Evolutionary conservation across 345 rosid species (phyloP).

Genomic region (Cochlearia excelsa): DNA sequence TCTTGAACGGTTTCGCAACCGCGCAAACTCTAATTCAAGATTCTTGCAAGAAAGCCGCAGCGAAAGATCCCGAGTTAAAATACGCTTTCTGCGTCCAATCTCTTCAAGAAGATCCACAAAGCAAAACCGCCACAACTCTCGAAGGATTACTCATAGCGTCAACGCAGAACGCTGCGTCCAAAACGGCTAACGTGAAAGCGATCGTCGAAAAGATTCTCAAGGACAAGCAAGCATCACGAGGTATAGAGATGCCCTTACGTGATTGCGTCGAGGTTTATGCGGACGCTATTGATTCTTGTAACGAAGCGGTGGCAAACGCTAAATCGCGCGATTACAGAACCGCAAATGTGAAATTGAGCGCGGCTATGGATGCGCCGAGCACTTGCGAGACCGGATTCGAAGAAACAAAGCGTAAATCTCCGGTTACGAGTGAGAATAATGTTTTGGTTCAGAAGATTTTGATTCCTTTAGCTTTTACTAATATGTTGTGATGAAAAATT

Average conservation of each 20-base stretch:
- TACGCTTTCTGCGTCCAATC: constrained; percentile 35
- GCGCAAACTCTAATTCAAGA: constrained; percentile 17
- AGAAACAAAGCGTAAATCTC: constrained; percentile 29
- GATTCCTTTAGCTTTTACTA: constrained; percentile 43
- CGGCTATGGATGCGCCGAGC: constrained; percentile 37
- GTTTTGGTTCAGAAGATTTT: constrained; percentile 37
- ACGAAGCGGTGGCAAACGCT: constrained; percentile 13
- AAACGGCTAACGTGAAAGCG: constrained; percentile 17
- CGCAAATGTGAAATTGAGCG: constrained; percentile 31
- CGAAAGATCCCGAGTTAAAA: constrained; percentile 27
- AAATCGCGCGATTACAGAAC: constrained; percentile 19
- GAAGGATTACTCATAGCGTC: constrained; percentile 29
- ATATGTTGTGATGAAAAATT: constrained; percentile 24
- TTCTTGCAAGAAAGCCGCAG: constrained; percentile 41
- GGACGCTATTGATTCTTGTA: constrained; percentile 10
- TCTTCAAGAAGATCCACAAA: constrained; percentile 34
- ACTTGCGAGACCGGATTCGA: constrained; percentile 46
- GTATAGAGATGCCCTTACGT: constrained; percentile 10
- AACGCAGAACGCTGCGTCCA: constrained; percentile 11
- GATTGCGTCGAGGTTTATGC: constrained; percentile 40
- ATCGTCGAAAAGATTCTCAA: constrained; percentile 10
- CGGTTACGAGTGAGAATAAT: constrained; percentile 26
- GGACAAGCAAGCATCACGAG: not conserved
- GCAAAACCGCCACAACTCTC: constrained; percentile 25
- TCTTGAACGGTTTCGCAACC: constrained; percentile 1